These are phyloP conservation scores for Leccinum sublutescens DNA, from an alignment of 768 basidiomycete genomes.

Conservation along the genomic window DNA sequence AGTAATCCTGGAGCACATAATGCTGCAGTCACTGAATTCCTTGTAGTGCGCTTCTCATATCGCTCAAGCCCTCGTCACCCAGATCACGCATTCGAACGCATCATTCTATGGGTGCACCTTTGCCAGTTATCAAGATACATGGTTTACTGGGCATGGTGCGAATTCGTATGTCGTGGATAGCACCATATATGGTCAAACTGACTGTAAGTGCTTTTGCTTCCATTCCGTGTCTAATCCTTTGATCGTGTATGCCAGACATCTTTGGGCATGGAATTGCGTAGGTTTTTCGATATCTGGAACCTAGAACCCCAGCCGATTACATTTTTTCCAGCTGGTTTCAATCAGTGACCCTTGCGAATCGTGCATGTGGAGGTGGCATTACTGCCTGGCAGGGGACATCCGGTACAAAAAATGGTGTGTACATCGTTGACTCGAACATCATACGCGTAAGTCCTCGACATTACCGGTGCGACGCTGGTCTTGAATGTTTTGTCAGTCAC, in stretches of 20 bases:
- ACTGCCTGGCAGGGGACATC: slow-evolving; percentile 61
- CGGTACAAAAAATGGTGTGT: slow-evolving; percentile 38
- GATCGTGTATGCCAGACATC: not conserved
- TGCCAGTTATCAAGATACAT: slow-evolving; percentile 34
- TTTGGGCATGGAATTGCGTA: not conserved
- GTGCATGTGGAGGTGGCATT: slow-evolving; percentile 61
- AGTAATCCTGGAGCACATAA: not conserved
- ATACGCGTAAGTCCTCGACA: not conserved
- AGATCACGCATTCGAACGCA: slow-evolving; percentile 62
- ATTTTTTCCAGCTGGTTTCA: slow-evolving; percentile 52
- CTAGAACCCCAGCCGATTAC: not conserved
- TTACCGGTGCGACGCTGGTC: not conserved
- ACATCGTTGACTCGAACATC: not conserved
- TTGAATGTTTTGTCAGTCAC: slow-evolving; percentile 44
- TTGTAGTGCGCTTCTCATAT: slow-evolving; percentile 40
- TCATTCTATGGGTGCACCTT: slow-evolving; percentile 66
- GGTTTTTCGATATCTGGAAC: too few species aligned
- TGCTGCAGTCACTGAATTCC: not conserved
- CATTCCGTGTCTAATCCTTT: not conserved
- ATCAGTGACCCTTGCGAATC: slow-evolving; percentile 52
- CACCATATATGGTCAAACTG: slow-evolving; percentile 64
- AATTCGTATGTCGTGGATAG: slow-evolving; percentile 62
- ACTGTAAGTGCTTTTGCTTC: slow-evolving; percentile 42
- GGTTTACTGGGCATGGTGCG: slow-evolving; percentile 60
- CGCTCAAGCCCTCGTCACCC: slow-evolving; percentile 59